Base-by-base conservation (phyloP, 2,329 filamentous ascomycete genomes). In the Venturia asperata region DNA sequence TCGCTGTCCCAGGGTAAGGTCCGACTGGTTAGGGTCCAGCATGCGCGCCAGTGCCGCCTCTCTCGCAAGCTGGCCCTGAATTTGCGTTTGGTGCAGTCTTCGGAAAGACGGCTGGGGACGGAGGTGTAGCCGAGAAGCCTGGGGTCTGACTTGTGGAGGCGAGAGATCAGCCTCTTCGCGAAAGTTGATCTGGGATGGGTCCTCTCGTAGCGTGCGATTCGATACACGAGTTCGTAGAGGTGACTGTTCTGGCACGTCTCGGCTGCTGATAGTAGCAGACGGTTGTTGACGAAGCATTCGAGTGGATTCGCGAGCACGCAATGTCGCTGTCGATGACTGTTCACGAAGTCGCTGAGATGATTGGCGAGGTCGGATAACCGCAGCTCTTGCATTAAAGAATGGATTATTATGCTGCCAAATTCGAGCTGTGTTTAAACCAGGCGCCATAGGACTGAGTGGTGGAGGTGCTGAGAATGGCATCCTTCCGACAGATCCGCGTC, bases 61-160 rank as follows among this genome's bases (percentile, higher is more conserved):
- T n/a, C 52, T 37, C 52, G 37, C 37, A 58, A 58, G 52, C 52
- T 58, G 30, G 37, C 64, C 41, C 11, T 65, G 55, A 30, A 49
- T n/a, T 19, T 49, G 64, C 6, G 62, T 37, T 10, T 43, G 64
- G 13, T 19, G 21, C 24, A 65, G 41, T 34, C 52, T 41, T 45
- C 63, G 19, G 52, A 15, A 37, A 3, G 75, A 77, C 7, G 72
- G 66, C 67, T 76, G 75, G 43, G 68, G 70, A 63, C 75, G 73
- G 27, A 77, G 65, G 39, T 75, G 71, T 34, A 74, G 70, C 15
- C 76, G 71, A 34, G 76, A 77, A 7, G 70, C 66, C 66, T 76
- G 75, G 37, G 73, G 67, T 43, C 76, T 70, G 61, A 75, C 70
- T 11, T 65, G 65, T 67, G 71, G 73, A 19, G 65, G 27, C 24